Evolutionary conservation across 495 filamentous ascomycete species (phyloP).

Genomic region (Talaromyces trachyspermus): DNA sequence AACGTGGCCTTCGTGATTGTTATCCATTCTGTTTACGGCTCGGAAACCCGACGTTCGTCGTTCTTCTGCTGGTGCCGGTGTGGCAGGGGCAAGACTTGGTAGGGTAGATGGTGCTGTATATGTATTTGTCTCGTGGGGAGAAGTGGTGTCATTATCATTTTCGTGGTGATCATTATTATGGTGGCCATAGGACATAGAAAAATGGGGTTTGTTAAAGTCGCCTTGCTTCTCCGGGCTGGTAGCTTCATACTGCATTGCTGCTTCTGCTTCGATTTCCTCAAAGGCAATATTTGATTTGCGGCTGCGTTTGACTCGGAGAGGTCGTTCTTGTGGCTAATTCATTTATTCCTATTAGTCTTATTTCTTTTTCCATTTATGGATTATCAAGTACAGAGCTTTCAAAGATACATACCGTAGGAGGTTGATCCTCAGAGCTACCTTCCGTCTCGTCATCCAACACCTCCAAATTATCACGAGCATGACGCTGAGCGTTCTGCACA

Average conservation of each 20-base stretch:
- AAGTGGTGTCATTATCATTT: constrained; percentile 14
- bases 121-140: too few relatives aligned
- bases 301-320: constrained; percentile 78
- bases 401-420: constrained; percentile 33
- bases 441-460: constrained; percentile 41
- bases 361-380: neutral
- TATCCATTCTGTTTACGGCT: constrained; percentile 14
- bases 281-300: constrained; percentile 37
- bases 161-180: constrained; percentile 3
- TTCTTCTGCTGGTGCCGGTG: constrained; percentile 27
- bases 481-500: constrained; percentile 14
- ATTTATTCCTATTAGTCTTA: constrained; percentile 7
- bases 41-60: constrained; percentile 38
- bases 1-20: constrained; percentile 14
- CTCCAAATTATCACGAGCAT: constrained; percentile 19
- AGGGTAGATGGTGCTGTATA: too few relatives aligned
- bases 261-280: constrained; percentile 18
- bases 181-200: neutral
- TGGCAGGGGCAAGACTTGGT: constrained; percentile 27
- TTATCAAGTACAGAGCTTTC: neutral
- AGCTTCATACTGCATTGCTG: constrained; percentile 4
- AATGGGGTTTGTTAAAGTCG: too few relatives aligned
- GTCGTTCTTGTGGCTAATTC: constrained; percentile 78
- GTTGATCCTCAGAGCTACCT: constrained; percentile 42
- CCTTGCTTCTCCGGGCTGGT: constrained; percentile 1